Conservation (phyloP, 352 stramenopile genomes). For the Globisporangium sylvaticum region DNA sequence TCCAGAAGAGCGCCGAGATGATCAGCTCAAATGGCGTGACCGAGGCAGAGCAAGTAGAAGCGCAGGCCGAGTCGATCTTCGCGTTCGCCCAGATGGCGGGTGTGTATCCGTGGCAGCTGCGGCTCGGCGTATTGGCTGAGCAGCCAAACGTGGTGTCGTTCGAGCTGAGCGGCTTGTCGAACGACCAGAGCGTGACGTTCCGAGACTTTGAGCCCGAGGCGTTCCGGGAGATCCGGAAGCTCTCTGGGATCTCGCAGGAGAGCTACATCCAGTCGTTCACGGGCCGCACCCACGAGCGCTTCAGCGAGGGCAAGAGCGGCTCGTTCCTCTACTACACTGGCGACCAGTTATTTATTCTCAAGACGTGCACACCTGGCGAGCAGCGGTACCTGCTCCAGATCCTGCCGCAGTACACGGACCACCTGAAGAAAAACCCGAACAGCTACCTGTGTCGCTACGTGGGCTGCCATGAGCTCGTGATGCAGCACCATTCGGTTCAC, state of each 20-base stretch:
- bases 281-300: slow-evolving; percentile 78
- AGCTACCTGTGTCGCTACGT: slow-evolving; percentile 87
- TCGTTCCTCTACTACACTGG: slow-evolving; percentile 89
- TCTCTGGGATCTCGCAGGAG: slow-evolving; percentile 75
- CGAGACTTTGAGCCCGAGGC: slow-evolving; percentile 78
- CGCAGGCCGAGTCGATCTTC: slow-evolving; percentile 45
- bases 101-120: slow-evolving; percentile 64
- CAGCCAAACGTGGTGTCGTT: slow-evolving; percentile 60
- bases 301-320: slow-evolving; percentile 87
- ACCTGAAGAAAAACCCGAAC: slow-evolving; percentile 77
- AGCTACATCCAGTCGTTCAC: slow-evolving; percentile 77
- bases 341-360: slow-evolving; percentile 87
- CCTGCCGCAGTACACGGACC: slow-evolving; percentile 82
- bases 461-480: slow-evolving; percentile 85
- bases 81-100: slow-evolving; percentile 60
- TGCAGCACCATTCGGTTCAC: slow-evolving; percentile 79
- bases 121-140: slow-evolving; percentile 40
- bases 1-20: slow-evolving; percentile 40
- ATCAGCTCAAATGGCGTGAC: background rate
- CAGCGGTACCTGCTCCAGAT: slow-evolving; percentile 85
- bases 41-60: slow-evolving; percentile 4
- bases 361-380: slow-evolving; percentile 83
- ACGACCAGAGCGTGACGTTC: slow-evolving; percentile 69
- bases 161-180: slow-evolving; percentile 60
- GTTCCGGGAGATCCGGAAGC: slow-evolving; percentile 77